Conservation (phyloP, 768 basidiomycete genomes). For the Naganishia friedmannii region DNA sequence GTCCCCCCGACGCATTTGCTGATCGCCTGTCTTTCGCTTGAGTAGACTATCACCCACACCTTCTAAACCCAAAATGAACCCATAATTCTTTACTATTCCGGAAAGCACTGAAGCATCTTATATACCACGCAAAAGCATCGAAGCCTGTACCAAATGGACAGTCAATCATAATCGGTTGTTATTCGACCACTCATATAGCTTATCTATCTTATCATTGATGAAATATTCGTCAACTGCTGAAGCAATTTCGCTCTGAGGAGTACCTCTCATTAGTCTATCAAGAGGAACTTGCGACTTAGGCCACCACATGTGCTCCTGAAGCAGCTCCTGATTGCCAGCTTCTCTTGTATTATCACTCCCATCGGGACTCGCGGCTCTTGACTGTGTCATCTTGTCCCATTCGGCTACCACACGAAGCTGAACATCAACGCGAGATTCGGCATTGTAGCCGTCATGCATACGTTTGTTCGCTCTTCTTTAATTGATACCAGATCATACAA, state of each 20-base stretch:
- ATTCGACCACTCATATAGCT: background rate
- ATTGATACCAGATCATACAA: slow-evolving; percentile 1
- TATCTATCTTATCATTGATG: background rate
- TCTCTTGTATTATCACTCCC: too few species aligned
- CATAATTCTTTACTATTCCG: background rate
- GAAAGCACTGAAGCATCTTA: background rate
- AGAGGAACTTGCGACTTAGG: too few species aligned
- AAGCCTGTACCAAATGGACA: background rate
- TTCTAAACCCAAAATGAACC: slow-evolving; percentile 3
- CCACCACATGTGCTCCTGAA: too few species aligned
- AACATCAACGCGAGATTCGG: too few species aligned
- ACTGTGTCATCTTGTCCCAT: too few species aligned
- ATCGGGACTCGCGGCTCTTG: too few species aligned
- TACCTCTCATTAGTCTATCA: too few species aligned
- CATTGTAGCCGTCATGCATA: too few species aligned
- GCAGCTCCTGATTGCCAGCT: too few species aligned
- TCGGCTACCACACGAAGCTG: too few species aligned
- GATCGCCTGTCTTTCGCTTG: background rate
- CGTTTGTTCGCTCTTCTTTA: background rate
- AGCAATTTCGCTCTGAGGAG: too few species aligned
- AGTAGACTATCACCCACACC: slow-evolving; percentile 19
- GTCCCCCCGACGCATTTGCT: background rate
- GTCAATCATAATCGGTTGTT: slow-evolving; percentile 8
- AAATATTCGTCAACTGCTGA: too few species aligned
- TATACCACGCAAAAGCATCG: background rate